Evolutionary conservation across 2,329 filamentous ascomycete genomes (phyloP), one percentile per base, ranked within the genome.

Genomic region (Penicillium thymicola): DNA sequence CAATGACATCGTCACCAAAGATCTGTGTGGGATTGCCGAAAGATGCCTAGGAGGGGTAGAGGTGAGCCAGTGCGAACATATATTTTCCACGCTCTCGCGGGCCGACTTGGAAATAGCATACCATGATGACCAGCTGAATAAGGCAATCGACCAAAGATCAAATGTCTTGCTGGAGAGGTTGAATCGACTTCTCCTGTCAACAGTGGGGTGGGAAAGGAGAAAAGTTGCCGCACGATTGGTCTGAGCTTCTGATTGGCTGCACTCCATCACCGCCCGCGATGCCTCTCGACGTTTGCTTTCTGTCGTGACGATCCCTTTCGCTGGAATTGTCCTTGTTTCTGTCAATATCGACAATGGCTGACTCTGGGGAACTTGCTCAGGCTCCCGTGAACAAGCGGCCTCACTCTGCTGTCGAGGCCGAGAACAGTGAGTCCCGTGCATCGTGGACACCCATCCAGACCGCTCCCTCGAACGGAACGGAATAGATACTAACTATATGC

Each of bases 1-100:
- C 91, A 56, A 89, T 94, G 66, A 95, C 94, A 75, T 95, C 92
- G 77, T 97, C 91, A 70, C 92, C 90, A 79, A 97, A 97, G 82
- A 97, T 97, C 79, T 97, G 93, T 62, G 92, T 96, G 70, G 93
- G 92, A 79, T 92, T 94, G 76, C 67, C 73, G 66, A 75, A 76
- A 37, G 72, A 69, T 63, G 73, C 71, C 73, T 75, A 52, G 16
- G 48, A 28, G 44, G 46, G 44, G 38, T 52, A 28, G 21, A 49
- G 4, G 50, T 60, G 43, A 62, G 55, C 42, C 41, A 41, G 38
- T 51, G 47, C n/a, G 28, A 14, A 25, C 46, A 23, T 18, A 46
- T 41, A 36, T 27, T 46, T 52, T 41, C 34, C 23, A 47, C 25
- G 3, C 2, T 3, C 1, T 32, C 5, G 28, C 5, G 14, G 28